Percentiles rank a stretch among this genome's conserved stretches.
Evolutionary conservation across 371 early-diverging fungal genomes (phyloP).

Genomic region (Rhizomucor pusillus): DNA sequence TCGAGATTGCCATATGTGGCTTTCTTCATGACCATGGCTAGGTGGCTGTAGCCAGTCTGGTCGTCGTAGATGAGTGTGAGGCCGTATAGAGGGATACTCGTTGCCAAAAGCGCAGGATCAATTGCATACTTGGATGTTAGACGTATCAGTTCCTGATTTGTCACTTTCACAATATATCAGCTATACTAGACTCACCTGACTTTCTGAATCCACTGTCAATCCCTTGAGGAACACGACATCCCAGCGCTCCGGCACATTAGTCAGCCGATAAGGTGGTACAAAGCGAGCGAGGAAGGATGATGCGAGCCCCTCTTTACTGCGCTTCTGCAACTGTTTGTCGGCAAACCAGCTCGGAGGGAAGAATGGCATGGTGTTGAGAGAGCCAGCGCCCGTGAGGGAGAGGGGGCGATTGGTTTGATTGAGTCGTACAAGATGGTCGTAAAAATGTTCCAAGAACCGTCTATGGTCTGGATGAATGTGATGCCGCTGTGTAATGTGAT

Average conservation of each 20-base stretch:
- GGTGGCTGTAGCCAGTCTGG: constrained; percentile 27
- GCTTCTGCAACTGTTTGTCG: constrained; percentile 27
- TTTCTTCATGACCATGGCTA: constrained; percentile 39
- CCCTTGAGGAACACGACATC: constrained; percentile 44
- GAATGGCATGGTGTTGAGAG: constrained; percentile 30
- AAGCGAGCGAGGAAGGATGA: constrained; percentile 41
- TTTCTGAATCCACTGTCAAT: constrained; percentile 30
- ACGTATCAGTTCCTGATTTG: neutral
- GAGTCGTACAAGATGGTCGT: constrained; percentile 28
- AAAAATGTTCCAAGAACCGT: constrained; percentile 29
- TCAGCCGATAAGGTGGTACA: constrained; percentile 36
- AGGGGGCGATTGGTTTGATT: constrained; percentile 35
- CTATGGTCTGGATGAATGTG: constrained; percentile 34
- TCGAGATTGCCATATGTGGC: constrained; percentile 41
- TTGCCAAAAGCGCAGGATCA: constrained; percentile 26
- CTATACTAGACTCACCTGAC: constrained; percentile 22
- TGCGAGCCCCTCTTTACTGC: constrained; percentile 29
- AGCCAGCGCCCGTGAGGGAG: constrained; percentile 25
- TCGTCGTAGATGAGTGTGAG: constrained; percentile 34
- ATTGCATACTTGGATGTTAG: constrained; percentile 18
- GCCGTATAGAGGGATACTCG: constrained; percentile 27
- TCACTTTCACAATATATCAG: too few species aligned
- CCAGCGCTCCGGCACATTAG: constrained; percentile 40
- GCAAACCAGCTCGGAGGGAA: constrained; percentile 43
- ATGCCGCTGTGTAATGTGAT: constrained; percentile 25